Evolutionary conservation across 2,329 filamentous ascomycete species (phyloP), one percentile per base, ranked within the genome.

Genomic region (Beauveria sp.): DNA sequence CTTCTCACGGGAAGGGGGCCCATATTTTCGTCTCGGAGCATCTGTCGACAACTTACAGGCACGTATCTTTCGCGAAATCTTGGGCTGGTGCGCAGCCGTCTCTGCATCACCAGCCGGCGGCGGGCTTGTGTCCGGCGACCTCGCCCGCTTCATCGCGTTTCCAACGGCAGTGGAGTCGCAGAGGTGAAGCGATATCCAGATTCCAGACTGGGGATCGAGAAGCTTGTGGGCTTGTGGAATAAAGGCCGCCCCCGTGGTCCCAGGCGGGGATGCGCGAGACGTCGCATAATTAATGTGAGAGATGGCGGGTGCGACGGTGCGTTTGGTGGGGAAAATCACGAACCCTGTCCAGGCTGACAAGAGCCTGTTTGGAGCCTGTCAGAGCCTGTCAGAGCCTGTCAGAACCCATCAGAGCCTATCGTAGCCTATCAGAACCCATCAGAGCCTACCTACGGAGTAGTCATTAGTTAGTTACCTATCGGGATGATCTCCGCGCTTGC

Each of bases 61-160:
- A 40, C 69, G 68, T 53, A 72, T 71, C 62, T 70, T 72, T 31
- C 70, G 65, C 3, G 71, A 72, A 56, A 72, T 70, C 67, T 71
- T 72, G 18, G 70, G 67, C 49, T 66, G 66, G 62, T 65, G 64
- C 31, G 63, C 62, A 45, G 26, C 24, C 43, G 52, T 45, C 1
- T 43, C 57, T 20, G 20, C 61, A 6, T 43, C 56, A 40, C 38
- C 56, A 57, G 46, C 61, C 26, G 26, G 26, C 10, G 62, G 51
- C 62, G 66, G 64, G 57, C 63, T 65, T 52, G 60, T 61, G 24
- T 66, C 66, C 60, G 62, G 62, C 51, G 64, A 61, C 46, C 66
- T 66, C 48, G 66, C 64, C 59, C 66, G 63, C 62, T 68, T 68
- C 67, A 67, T 68, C 42, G 59, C 57, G 26, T 22, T 59, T 31